Evolutionary conservation across 2,329 filamentous ascomycete species (phyloP), one percentile per base, ranked within the genome.

Genomic region (Cercospora sp.): DNA sequence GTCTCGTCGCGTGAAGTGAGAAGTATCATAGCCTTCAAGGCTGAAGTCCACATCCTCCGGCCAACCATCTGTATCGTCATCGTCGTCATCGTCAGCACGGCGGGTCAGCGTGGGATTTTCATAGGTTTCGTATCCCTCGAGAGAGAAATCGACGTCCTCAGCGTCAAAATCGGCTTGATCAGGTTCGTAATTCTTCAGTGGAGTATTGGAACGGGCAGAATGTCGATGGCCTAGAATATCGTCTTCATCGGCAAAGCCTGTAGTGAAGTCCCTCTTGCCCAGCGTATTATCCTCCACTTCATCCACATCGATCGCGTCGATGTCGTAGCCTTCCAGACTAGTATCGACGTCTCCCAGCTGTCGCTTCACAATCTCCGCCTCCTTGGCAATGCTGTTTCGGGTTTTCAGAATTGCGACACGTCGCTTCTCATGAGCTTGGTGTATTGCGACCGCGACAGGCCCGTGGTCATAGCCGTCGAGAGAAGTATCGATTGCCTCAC

Each of bases 391-490:
- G 16, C n/a, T 48, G 8, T 28, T 30, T 18, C 61, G 60, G 2
- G 60, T 36, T 13, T 48, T 12, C 5, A 51, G 45, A 51, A 23
- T 26, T 28, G 58, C 36, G 40, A 16, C 40, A 16, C 51, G 58
- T 26, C 53, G 51, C 55, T 65, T 45, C 18, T 42, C 33, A 9
- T 26, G 20, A 30, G 33, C 53, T 12, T 60, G 33, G 3, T 51
- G 42, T 26, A 65, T 31, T 8, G 26, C 40, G n/a, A 13, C 28
- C 13, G 51, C 30, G 33, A 68, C 20, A 48, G 62, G 59, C 16
- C 63, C 63, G 20, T 65, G 66, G 20, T 68, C 66, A 28, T 68
- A 68, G 59, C 66, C 66, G 8, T 65, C 26, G 23, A 68, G 63
- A 20, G 63, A 65, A 13, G 66, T 65, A 28, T 68, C 66, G 48